Conservation (phyloP, 371 early-diverging fungal species). For the Mortierella sp. region DNA sequence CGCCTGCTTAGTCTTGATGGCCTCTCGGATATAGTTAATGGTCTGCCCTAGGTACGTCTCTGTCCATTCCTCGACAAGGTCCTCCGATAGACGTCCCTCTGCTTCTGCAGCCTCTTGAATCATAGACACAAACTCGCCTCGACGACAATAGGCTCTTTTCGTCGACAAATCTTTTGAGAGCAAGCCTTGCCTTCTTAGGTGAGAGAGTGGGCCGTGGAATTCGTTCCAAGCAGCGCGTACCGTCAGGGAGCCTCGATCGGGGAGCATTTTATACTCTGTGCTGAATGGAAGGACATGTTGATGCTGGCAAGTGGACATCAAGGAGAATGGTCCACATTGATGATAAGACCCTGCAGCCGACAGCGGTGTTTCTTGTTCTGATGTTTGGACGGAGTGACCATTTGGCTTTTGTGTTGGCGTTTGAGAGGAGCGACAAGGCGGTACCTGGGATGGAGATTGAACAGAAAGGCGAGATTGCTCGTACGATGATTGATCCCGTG, state of each 20-base stretch:
- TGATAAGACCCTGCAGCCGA: not conserved
- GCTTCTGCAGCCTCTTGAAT: not conserved
- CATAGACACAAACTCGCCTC: not conserved
- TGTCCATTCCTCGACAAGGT: not conserved
- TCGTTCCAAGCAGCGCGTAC: slow-evolving; percentile 19
- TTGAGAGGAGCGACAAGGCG: too few relatives aligned
- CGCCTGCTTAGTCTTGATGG: not conserved
- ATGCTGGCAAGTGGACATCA: not conserved
- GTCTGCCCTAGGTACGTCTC: not conserved
- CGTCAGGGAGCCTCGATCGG: slow-evolving; percentile 17
- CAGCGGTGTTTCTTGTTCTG: not conserved
- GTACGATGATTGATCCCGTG: too few relatives aligned
- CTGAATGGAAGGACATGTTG: not conserved
- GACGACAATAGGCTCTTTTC: not conserved
- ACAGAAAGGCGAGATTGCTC: too few relatives aligned
- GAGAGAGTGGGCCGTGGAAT: slow-evolving; percentile 11
- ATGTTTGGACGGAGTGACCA: not conserved
- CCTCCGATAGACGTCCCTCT: not conserved
- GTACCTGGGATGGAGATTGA: too few relatives aligned
- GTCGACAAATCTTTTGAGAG: not conserved
- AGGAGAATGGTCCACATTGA: not conserved
- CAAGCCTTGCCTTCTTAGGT: not conserved
- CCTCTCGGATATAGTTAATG: not conserved
- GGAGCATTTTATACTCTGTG: slow-evolving; percentile 8
- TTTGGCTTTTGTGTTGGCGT: too few relatives aligned